Base-by-base conservation (phyloP, 2,329 filamentous ascomycete species). In the Aspergillus versicolor region DNA sequence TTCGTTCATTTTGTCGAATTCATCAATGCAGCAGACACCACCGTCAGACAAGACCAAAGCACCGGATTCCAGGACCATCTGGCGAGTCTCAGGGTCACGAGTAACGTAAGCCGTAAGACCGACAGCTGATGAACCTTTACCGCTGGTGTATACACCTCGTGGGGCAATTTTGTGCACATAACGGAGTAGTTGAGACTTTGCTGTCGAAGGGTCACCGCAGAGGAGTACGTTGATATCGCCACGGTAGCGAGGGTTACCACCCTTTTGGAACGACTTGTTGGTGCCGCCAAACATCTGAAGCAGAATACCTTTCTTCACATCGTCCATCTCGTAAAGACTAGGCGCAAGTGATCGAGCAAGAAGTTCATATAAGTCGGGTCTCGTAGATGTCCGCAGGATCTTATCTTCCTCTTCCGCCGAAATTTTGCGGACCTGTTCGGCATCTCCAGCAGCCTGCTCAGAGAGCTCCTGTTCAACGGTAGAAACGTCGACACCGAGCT, bases 131-230 rank as follows among this genome's bases (percentile, higher is more conserved):
- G 87, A 90, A 57, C 88, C 88, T 69, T 90, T 90, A 60, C 88
- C 88, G 61, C 86, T 89, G 15, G 88, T 91, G 72, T 91, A 91
- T 5, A 91, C 85, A 72, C 88, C 88, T 58, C 94, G 89, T 40
- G 94, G 94, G 4, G 94, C 94, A 69, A 99, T 99, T 77, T 96
- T 95, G 83, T 99, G 93, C 24, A 99, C 89, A 69, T 99, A 99
- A 61, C 91, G 84, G 27, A 99, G 82, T 55, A 99, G 80, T 75
- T 99, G 95, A 11, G 94, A 99, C 75, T 99, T 99, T 40, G 94
- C 84, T 0, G 94, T 99, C 0, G 93, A 97, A 0, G 94, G 94
- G 69, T 99, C 94, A 81, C 94, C 94, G 68, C 94, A 99, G 37
- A 99, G 88, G 43, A 99, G 83, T 50, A 99, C 85, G 72, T 99